Conservation (phyloP, 352 stramenopile species). For the Phytophthora brassicae region DNA sequence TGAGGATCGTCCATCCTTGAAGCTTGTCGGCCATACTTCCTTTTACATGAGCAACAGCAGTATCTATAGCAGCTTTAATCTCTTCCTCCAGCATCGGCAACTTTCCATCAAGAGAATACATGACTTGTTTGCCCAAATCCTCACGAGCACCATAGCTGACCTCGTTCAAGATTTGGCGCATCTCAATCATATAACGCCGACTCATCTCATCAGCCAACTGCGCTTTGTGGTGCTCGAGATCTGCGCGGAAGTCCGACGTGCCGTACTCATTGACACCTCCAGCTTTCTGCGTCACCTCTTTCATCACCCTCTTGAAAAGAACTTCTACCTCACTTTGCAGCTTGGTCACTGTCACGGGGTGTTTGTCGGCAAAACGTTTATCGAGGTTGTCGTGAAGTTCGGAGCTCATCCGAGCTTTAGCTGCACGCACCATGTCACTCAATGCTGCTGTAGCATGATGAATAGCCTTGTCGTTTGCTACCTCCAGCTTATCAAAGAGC, state of each 20-base stretch:
- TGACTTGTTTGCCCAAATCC: slow-evolving; percentile 64
- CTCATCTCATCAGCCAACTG: slow-evolving; percentile 70
- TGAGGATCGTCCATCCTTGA: slow-evolving; percentile 75
- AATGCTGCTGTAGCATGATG: slow-evolving; percentile 54
- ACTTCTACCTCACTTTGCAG: slow-evolving; percentile 64
- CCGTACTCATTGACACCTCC: slow-evolving; percentile 26
- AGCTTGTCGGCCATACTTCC: slow-evolving; percentile 48
- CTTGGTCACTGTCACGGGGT: slow-evolving; percentile 55
- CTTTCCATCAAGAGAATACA: slow-evolving; percentile 65
- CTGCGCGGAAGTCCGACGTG: slow-evolving; percentile 41
- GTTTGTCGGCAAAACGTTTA: slow-evolving; percentile 50
- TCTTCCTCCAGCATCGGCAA: slow-evolving; percentile 61
- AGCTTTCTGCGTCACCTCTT: slow-evolving; percentile 37
- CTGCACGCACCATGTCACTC: slow-evolving; percentile 51
- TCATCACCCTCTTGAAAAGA: slow-evolving; percentile 31
- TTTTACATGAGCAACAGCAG: slow-evolving; percentile 58
- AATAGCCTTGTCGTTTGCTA: slow-evolving; percentile 73
- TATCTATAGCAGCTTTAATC: slow-evolving; percentile 64
- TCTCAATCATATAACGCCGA: slow-evolving; percentile 75
- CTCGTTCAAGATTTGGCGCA: slow-evolving; percentile 75
- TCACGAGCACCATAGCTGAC: slow-evolving; percentile 61
- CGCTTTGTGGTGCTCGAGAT: slow-evolving; percentile 66
- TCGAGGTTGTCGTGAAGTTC: slow-evolving; percentile 66
- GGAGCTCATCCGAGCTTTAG: slow-evolving; percentile 62
- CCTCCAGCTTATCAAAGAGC: slow-evolving; percentile 74